These are phyloP conservation scores for Tulasnella sp. DNA, from an alignment of 768 basidiomycete species.

Conservation along the genomic window DNA sequence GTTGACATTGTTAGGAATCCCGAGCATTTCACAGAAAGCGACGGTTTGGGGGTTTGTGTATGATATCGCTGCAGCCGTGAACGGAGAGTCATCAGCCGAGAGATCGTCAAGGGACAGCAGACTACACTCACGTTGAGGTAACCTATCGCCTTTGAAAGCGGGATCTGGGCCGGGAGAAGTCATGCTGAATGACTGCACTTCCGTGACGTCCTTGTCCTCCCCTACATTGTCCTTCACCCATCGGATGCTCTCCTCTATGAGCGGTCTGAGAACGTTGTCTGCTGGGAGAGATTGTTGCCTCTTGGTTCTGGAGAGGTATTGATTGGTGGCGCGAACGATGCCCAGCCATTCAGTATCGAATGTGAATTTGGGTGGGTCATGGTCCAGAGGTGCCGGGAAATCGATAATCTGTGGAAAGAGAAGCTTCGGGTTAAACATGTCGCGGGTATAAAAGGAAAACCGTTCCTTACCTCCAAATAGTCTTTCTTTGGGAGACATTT, in stretches of 20 bases:
- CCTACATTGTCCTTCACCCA: constrained; percentile 71
- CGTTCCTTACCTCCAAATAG: constrained; percentile 71
- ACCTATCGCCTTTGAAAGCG: not conserved
- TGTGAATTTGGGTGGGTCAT: constrained; percentile 47
- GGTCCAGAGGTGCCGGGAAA: constrained; percentile 45
- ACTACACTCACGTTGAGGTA: not conserved
- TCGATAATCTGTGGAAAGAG: constrained; percentile 66
- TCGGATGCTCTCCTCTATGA: constrained; percentile 60
- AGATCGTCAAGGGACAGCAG: no score
- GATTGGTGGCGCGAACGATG: constrained; percentile 84
- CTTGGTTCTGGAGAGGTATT: constrained; percentile 63
- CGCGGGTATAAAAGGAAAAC: not conserved
- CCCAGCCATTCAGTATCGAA: constrained; percentile 95
- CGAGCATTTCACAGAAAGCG: constrained; percentile 79
- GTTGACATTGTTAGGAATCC: constrained; percentile 73
- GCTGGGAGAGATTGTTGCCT: constrained; percentile 64
- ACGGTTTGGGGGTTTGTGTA: constrained; percentile 90
- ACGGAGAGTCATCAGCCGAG: constrained; percentile 19
- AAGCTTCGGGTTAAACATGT: not conserved
- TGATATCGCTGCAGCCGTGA: constrained; percentile 58
- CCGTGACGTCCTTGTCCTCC: constrained; percentile 47
- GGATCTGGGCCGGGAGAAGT: constrained; percentile 63
- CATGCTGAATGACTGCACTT: constrained; percentile 66
- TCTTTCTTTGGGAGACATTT: constrained; percentile 76
- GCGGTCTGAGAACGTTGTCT: constrained; percentile 53